A percentile compares a stretch with the other conserved stretches of the same genome.
Evolutionary conservation across 179 eudicot genomes (phyloP).

Genomic region (Silene noctiflora): DNA sequence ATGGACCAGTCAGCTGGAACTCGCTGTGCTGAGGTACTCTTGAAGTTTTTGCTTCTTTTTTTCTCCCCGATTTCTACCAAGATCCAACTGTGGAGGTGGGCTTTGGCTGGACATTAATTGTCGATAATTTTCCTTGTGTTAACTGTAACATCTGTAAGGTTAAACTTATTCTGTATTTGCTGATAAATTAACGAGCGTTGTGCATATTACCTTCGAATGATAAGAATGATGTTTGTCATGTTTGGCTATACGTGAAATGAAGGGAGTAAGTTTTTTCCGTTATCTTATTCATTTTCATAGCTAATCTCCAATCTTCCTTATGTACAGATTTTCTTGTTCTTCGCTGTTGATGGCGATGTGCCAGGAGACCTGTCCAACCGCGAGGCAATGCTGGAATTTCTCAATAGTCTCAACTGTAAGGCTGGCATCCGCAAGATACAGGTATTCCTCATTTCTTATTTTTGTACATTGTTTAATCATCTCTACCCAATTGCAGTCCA

Average conservation of each 20-base stretch:
- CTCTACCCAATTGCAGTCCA: background rate
- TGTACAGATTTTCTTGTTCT: conserved; percentile 15
- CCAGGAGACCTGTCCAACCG: conserved; percentile 8
- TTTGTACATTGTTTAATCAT: background rate
- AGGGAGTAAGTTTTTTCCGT: too few relatives aligned
- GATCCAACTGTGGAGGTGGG: too few relatives aligned
- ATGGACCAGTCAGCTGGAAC: background rate
- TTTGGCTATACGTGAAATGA: too few relatives aligned
- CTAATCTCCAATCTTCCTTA: background rate
- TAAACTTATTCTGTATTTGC: too few relatives aligned
- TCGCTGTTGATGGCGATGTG: conserved; percentile 14
- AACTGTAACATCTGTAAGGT: too few relatives aligned
- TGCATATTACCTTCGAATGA: too few relatives aligned
- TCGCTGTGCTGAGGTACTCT: conserved; percentile 17
- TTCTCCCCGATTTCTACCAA: too few relatives aligned
- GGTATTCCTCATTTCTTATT: background rate
- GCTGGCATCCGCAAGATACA: background rate
- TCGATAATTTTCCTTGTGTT: too few relatives aligned
- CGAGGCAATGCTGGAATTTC: conserved; percentile 11
- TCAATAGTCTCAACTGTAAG: conserved; percentile 10
- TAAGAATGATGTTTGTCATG: too few relatives aligned
- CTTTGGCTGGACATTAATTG: too few relatives aligned
- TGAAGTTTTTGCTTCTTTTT: background rate
- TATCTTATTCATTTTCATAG: too few relatives aligned
- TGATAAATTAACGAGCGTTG: too few relatives aligned